phyloP scores from a whole-genome alignment of 2,329 filamentous ascomycete genomes.

The Lanzia echinophila region DNA sequence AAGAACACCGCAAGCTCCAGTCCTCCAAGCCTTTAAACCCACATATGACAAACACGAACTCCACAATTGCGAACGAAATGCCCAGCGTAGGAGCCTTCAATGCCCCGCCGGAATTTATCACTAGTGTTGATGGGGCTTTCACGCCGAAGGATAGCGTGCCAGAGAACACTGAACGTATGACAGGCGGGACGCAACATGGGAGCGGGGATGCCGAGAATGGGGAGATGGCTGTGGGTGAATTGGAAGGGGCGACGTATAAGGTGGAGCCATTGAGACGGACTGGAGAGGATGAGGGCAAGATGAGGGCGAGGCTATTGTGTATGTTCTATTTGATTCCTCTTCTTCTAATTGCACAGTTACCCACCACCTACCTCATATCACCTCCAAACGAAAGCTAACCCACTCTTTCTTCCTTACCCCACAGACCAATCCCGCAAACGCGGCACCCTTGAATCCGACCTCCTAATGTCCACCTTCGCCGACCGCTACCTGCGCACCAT shows the following conservation, averaged over 20 bases:
- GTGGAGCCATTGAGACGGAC: conserved; percentile 82
- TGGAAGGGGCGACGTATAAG: conserved; percentile 78
- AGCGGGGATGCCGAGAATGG: conserved; percentile 41
- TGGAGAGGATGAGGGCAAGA: conserved; percentile 79
- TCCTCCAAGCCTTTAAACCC: conserved; percentile 52
- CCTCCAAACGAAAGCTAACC: too few species aligned
- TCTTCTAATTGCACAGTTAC: background rate
- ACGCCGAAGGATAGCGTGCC: conserved; percentile 52
- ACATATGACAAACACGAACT: conserved; percentile 57
- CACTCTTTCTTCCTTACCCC: too few species aligned
- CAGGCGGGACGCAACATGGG: conserved; percentile 52
- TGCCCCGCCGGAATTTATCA: conserved; percentile 54
- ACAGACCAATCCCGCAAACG: conserved; percentile 94
- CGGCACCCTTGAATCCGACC: conserved; percentile 90
- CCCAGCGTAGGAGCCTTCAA: conserved; percentile 50
- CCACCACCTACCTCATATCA: too few species aligned
- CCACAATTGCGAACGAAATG: conserved; percentile 56
- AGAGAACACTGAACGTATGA: conserved; percentile 59
- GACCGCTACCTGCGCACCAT: conserved; percentile 69
- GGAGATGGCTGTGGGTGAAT: conserved; percentile 74
- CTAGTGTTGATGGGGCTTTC: conserved; percentile 48
- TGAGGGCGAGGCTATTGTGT: conserved; percentile 77
- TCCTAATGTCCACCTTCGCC: conserved; percentile 93
- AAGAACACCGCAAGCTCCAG: conserved; percentile 49
- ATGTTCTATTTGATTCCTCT: conserved; percentile 3